Evolutionary conservation across 2,329 filamentous ascomycete species (phyloP), one percentile per base, ranked within the genome.

Genomic region (Claviceps capensis): DNA sequence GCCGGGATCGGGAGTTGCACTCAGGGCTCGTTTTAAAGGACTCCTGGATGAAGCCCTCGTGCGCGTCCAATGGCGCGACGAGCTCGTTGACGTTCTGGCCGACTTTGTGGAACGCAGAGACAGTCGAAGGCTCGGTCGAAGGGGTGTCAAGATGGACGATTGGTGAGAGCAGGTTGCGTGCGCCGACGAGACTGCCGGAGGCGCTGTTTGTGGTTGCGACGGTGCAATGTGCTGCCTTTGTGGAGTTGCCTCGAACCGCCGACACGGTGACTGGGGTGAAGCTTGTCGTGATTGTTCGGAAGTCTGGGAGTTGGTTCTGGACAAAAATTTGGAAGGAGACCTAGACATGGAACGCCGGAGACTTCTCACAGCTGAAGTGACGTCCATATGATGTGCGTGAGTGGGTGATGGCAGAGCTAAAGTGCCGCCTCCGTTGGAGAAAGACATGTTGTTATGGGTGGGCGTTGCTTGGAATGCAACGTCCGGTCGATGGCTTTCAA

Each of bases 271-370:
- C 70, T 72, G 79, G 56, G 74, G 76, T 45, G 68, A 69, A 23
- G 62, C 60, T 49, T 65, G 65, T 46, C 72, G 69, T 52, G 81
- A 78, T 56, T 65, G 63, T 37, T 76, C 69, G 14, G 73, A 72
- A 53, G 65, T 69, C 55, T 74, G 70, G 0, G 76, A 77, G 45
- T 67, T 67, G 46, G 71, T 66, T 56, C 75, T 73, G 49, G 68
- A 65, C 38, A 94, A 72, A 52, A 93, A 91, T 67, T 93, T 95
- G 36, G 91, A 95, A 11, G 91, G 91, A n/a, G 91, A 96, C 61
- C 89, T 81, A 53, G 90, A 96, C 57, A 96, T 76, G 26, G 91
- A 95, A 60, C 88, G 86, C 58, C 90, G 80, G 53, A 96, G 75
- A 61, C 88, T 86, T 63, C 88, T 81, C 57, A 95, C 86, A 54